Percentiles rank a stretch among this genome's conserved stretches.
Evolutionary conservation across 2,329 filamentous ascomycete genomes (phyloP).

Genomic region (Ceratocystis albifundus): DNA sequence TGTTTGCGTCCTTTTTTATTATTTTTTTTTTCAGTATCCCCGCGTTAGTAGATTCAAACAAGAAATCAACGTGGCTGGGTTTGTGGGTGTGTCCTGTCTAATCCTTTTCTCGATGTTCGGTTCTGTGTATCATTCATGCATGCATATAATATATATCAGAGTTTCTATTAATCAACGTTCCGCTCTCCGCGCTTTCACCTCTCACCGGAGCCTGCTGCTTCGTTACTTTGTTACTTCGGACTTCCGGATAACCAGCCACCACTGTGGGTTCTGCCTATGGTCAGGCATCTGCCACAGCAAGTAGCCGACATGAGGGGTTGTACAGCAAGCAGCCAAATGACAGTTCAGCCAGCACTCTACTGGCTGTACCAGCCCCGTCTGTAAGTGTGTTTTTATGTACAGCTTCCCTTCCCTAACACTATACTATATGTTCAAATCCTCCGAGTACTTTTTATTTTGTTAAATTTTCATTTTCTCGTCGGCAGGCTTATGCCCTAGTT

Average conservation of each 20-base stretch:
- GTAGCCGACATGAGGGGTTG: not conserved
- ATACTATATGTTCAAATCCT: not conserved
- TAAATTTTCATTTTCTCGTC: not conserved
- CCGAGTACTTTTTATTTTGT: not conserved
- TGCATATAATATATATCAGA: not conserved
- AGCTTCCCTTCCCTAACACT: not conserved
- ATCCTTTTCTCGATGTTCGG: not conserved
- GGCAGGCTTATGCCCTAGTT: too few species aligned
- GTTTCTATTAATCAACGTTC: not conserved
- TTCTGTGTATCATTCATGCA: not conserved
- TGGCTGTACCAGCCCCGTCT: not conserved
- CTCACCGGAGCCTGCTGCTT: not conserved
- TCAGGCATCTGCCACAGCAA: not conserved
- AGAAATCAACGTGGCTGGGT: not conserved
- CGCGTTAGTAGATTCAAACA: not conserved
- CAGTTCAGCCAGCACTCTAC: not conserved
- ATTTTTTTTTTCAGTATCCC: too few species aligned
- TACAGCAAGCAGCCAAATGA: not conserved
- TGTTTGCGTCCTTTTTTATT: not conserved
- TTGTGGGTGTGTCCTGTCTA: not conserved
- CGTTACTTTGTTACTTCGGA: constrained; percentile 12
- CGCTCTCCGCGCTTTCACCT: not conserved
- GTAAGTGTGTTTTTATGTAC: constrained; percentile 6
- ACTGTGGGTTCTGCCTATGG: not conserved
- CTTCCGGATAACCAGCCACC: constrained; percentile 17